phyloP scores from a whole-genome alignment of 257 asterid genomes.

The Solanum piurae region DNA sequence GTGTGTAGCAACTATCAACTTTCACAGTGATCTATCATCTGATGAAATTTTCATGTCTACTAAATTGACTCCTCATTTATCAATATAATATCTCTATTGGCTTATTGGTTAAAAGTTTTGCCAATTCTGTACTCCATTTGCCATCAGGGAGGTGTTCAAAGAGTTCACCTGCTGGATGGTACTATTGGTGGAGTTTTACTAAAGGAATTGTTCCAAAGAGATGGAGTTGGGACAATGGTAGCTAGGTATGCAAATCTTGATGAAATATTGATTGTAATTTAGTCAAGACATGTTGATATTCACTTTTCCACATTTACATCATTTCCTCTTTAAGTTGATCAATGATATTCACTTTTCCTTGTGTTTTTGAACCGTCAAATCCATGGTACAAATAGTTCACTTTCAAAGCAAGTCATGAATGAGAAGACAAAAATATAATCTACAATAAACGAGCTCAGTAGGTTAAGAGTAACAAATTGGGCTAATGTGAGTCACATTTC shows the following conservation, averaged over 20 bases:
- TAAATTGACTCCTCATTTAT: background rate
- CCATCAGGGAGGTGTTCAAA: conserved; percentile 87
- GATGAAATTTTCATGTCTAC: background rate
- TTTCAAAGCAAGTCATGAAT: background rate
- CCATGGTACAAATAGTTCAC: background rate
- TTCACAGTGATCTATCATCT: background rate
- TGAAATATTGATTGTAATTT: background rate
- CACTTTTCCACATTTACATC: background rate
- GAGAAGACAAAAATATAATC: background rate
- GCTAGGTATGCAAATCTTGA: conserved; percentile 56
- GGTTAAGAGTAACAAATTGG: background rate
- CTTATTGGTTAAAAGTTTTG: background rate
- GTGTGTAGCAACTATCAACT: background rate
- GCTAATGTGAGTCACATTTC: background rate
- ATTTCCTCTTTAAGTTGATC: background rate
- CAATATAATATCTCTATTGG: background rate
- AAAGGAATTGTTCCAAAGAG: conserved; percentile 88
- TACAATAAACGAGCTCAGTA: background rate
- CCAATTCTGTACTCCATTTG: background rate
- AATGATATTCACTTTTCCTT: background rate
- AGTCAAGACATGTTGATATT: background rate
- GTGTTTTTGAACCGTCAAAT: background rate
- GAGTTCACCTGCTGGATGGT: conserved; percentile 95
- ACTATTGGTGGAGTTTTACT: conserved; percentile 81
- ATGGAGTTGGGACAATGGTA: conserved; percentile 95